Conservation (phyloP, 805 yeast species). For the Ogataea zsoltii region DNA sequence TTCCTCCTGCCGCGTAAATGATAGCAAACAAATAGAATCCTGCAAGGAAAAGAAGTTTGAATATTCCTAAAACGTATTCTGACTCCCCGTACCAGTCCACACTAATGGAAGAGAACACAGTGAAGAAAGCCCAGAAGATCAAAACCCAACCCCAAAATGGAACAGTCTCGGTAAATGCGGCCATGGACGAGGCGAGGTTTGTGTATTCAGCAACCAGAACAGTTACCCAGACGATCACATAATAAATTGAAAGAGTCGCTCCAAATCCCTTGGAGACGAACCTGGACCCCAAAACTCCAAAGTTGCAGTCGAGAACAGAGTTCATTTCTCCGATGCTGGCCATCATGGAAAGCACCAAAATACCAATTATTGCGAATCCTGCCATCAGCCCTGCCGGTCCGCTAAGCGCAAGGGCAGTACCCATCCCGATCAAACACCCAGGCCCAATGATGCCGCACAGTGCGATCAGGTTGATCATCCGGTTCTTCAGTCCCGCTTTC, state of each 20-base stretch:
- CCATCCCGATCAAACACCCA: constrained; percentile 50
- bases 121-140: constrained; percentile 52
- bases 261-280: constrained; percentile 58
- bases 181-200: constrained; percentile 49
- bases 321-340: constrained; percentile 51
- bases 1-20: constrained; percentile 43
- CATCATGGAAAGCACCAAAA: constrained; percentile 56
- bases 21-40: constrained; percentile 55
- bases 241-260: constrained; percentile 53
- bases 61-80: constrained; percentile 53
- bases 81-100: constrained; percentile 58
- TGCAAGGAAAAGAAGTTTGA: constrained; percentile 46
- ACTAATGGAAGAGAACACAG: constrained; percentile 50
- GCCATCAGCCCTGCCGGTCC: constrained; percentile 52
- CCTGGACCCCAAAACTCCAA: constrained; percentile 51
- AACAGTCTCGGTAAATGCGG: constrained; percentile 50
- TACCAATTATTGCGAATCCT: constrained; percentile 54
- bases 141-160: constrained; percentile 58
- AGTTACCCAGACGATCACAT: constrained; percentile 57
- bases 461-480: constrained; percentile 52
- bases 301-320: constrained; percentile 53
- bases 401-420: constrained; percentile 46
- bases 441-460: constrained; percentile 63
- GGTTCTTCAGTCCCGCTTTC: constrained; percentile 48
- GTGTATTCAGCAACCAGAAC: constrained; percentile 57